A percentile compares a stretch with the other conserved stretches of the same genome.
phyloP scores from a whole-genome alignment of 2,329 filamentous ascomycete genomes.

The Stemphylium lycopersici region DNA sequence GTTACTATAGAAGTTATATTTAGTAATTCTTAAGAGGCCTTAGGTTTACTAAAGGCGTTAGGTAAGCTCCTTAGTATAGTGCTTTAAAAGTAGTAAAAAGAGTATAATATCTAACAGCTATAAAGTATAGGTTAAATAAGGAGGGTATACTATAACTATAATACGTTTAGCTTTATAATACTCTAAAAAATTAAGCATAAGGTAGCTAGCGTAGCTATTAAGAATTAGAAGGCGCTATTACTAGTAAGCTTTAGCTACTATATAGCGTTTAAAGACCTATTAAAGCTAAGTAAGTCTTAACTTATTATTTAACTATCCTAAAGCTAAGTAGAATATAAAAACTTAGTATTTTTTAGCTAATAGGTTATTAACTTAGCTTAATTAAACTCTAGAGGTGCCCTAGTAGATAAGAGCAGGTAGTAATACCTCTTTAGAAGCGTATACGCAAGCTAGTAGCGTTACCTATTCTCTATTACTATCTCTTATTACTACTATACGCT shows the following conservation, averaged over 20 bases:
- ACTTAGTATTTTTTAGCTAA: neutral
- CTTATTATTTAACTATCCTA: neutral
- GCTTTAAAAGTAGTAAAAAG: neutral
- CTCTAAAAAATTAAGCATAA: neutral
- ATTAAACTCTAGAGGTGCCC: constrained; percentile 4
- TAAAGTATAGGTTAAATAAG: neutral
- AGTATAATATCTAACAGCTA: neutral
- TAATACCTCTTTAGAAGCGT: constrained; percentile 14
- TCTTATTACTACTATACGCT: neutral
- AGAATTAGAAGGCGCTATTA: neutral
- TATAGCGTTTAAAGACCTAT: neutral
- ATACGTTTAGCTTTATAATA: neutral
- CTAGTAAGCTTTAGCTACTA: neutral
- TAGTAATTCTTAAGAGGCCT: neutral
- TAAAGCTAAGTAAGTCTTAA: neutral
- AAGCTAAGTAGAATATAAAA: neutral
- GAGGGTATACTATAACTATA: neutral
- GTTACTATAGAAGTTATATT: neutral
- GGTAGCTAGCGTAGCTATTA: neutral
- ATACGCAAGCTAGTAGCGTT: constrained; percentile 13
- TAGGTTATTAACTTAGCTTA: constrained; percentile 1
- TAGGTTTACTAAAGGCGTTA: neutral
- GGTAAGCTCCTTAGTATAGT: neutral
- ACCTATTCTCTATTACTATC: constrained; percentile 1
- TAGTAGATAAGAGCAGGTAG: constrained; percentile 14